Base-by-base conservation (phyloP, 768 basidiomycete species). In the Naganishia kalamii region DNA sequence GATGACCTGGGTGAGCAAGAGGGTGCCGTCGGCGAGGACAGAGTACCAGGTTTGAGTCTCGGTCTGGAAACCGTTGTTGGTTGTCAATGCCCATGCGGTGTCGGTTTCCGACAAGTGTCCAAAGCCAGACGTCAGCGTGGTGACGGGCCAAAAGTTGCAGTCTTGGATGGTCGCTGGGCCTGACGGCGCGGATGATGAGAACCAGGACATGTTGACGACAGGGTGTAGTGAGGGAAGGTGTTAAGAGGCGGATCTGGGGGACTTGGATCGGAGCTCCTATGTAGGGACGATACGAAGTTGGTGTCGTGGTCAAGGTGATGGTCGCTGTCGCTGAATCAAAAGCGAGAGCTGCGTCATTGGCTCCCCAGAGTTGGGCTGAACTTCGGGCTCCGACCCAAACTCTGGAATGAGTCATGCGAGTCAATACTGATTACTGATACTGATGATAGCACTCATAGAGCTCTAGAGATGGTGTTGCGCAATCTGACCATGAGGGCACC, bases 1-100 rank as follows among this genome's bases (percentile, higher is more conserved):
- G 71, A 93, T 92, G 61, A 92, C 82, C 79, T 92, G 91, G 73
- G 84, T 86, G 85, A 88, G 86, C 67, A 92, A 67, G 60, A 84
- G 83, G 17, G 83, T 84, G 5, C 92, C 93, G 80, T 93, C 89
- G 37, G 86, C 85, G 8, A 88, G 81, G 70, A 88, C 83, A 48
- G 86, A 81, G 78, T 99, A 99, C 80, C 87, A 98, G 0, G 77
- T 82, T 75, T 96, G 91, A 0, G 94, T 96, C 78, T 98, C 96
- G 0, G 92, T 88, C 27, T 85, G 83, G 76, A 98, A 94, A 1
- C 93, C 91, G 50, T 73, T 74, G 52, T 85, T 82, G 48, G 70
- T 79, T 0, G 85, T 81, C 77, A 89, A 91, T 32, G 84, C 75
- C 92, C 91, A 94, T 74, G 68, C 72, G 25, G 76, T 77, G 60